Percentiles rank a stretch among this genome's conserved stretches.
Conservation (phyloP, 2,329 filamentous ascomycete species). For the Exophiala xenobiotica region DNA sequence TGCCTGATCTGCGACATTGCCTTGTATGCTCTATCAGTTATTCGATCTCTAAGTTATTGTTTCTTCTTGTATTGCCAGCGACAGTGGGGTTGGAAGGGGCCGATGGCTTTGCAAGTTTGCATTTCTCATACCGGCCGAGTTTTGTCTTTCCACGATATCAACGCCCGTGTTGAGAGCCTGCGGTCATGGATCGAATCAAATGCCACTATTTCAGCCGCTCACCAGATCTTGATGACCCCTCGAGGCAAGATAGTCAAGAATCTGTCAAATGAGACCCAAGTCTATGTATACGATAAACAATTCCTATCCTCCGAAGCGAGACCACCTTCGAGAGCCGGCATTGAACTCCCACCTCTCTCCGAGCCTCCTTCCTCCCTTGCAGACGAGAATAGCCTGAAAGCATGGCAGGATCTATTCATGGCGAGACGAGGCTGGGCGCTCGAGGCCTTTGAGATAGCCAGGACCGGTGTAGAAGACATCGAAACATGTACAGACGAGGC, state of each 20-base stretch:
- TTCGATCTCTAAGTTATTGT: background rate
- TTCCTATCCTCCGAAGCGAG: conserved; percentile 57
- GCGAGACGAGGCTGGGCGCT: conserved; percentile 77
- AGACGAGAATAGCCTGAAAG: conserved; percentile 73
- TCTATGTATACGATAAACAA: conserved; percentile 88
- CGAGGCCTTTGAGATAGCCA: conserved; percentile 67
- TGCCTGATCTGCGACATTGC: background rate
- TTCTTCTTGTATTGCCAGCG: background rate
- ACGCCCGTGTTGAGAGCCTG: conserved; percentile 68
- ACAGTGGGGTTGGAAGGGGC: conserved; percentile 16
- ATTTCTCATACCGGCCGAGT: conserved; percentile 90
- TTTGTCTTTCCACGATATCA: conserved; percentile 45
- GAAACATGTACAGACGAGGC: conserved; percentile 57
- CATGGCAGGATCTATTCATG: conserved; percentile 88
- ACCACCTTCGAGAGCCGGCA: conserved; percentile 50
- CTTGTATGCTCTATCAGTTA: conserved; percentile 1
- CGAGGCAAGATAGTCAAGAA: conserved; percentile 81
- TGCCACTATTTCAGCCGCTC: conserved; percentile 69
- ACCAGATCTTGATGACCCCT: conserved; percentile 83
- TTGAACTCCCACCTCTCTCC: conserved; percentile 57
- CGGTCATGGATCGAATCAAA: conserved; percentile 75
- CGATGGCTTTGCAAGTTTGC: conserved; percentile 84
- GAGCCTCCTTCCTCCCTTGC: conserved; percentile 75
- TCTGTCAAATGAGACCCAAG: conserved; percentile 67
- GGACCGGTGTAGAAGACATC: conserved; percentile 60